Evolutionary conservation across 345 rosid genomes (phyloP).

Genomic region (Kernera saxatilis): DNA sequence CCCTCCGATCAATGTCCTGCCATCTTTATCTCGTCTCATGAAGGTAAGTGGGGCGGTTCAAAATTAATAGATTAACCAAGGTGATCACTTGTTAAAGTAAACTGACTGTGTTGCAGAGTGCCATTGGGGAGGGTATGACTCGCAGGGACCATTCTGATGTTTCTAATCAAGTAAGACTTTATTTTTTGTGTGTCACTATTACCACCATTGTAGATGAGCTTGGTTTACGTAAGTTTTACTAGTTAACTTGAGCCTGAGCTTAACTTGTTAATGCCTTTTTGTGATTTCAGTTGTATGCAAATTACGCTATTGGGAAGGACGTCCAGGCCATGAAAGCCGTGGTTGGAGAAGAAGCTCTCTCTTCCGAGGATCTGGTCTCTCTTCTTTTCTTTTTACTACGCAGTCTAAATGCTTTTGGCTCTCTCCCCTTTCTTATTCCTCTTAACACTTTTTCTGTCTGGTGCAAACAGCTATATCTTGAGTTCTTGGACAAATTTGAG

Average conservation of each 20-base stretch:
- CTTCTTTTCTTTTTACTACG: conserved; percentile 9
- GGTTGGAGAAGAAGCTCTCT: conserved; percentile 99
- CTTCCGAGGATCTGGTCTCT: conserved; percentile 89
- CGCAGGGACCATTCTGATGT: conserved; percentile 89
- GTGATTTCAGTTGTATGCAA: conserved; percentile 73
- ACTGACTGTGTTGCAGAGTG: conserved; percentile 57
- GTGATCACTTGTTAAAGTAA: background rate
- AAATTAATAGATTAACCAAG: background rate
- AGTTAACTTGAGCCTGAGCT: background rate
- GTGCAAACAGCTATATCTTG: conserved; percentile 72
- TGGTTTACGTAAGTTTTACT: background rate
- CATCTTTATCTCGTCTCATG: conserved; percentile 91
- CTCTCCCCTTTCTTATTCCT: background rate
- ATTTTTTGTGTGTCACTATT: background rate
- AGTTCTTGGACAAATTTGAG: conserved; percentile 92
- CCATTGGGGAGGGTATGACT: conserved; percentile 93
- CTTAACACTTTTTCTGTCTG: background rate
- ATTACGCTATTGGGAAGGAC: conserved; percentile 94
- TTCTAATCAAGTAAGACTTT: conserved; percentile 70
- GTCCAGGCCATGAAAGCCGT: conserved; percentile 99
- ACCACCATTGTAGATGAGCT: background rate
- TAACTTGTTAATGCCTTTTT: background rate
- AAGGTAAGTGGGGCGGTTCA: conserved; percentile 45
- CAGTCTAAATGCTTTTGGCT: background rate
- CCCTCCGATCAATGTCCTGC: conserved; percentile 92